A percentile compares a stretch with the other conserved stretches of the same genome.
phyloP scores from a whole-genome alignment of 1,284 basidiomycete genomes.

The Tilletiopsis washingtonensis region DNA sequence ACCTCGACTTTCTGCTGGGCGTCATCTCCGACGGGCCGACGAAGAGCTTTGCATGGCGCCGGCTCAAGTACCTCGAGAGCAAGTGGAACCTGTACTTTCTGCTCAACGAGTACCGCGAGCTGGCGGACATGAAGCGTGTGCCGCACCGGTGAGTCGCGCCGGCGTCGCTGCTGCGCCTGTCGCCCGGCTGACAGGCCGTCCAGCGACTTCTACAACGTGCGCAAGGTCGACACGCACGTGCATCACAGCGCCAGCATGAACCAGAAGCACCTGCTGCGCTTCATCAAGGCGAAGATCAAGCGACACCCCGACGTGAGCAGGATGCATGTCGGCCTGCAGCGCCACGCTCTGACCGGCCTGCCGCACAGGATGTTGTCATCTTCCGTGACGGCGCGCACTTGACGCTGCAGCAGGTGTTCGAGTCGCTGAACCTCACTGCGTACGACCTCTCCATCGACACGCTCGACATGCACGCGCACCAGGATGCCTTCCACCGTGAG shows the following conservation, averaged over 20 bases:
- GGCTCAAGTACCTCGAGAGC: conserved; percentile 85
- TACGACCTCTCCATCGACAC: conserved; percentile 99
- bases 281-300: conserved; percentile 97
- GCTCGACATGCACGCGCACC: conserved; percentile 97
- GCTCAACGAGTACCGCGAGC: conserved; percentile 86
- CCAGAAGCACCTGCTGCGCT: conserved; percentile 97
- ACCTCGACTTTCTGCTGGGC: conserved; percentile 67
- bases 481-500: conserved; percentile 82
- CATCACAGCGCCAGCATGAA: conserved; percentile 99
- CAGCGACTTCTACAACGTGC: conserved; percentile 96
- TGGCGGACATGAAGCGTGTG: conserved; percentile 86
- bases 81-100: conserved; percentile 93
- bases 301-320: conserved; percentile 61
- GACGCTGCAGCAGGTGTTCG: conserved; percentile 86
- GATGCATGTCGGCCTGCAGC: neutral
- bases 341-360: neutral
- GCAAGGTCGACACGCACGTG: conserved; percentile 95
- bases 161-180: conserved; percentile 81
- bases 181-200: conserved; percentile 37
- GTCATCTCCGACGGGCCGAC: conserved; percentile 82
- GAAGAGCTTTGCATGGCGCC: conserved; percentile 87
- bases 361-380: conserved; percentile 78
- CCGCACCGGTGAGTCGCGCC: conserved; percentile 57
- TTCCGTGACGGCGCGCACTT: conserved; percentile 84
- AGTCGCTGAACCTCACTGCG: conserved; percentile 86